Conservation (phyloP, 192 early-diverging fungal species). For the Coemansia sp. region DNA sequence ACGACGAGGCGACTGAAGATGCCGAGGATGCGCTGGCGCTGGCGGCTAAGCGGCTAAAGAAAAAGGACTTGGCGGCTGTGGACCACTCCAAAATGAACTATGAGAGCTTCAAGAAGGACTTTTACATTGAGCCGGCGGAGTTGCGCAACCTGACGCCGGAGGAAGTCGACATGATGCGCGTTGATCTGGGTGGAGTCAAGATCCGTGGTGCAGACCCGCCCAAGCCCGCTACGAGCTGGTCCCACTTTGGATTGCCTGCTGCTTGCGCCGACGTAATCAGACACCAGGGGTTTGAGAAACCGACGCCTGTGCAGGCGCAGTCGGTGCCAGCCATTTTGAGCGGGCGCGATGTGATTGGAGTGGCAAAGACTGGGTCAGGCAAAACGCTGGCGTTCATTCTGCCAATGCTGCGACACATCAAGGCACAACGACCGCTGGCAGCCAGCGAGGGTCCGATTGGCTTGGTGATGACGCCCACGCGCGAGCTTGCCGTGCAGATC, state of each 20-base stretch:
- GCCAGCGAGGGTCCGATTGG: conserved; percentile 81
- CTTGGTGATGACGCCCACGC: conserved; percentile 90
- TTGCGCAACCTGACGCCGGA: conserved; percentile 74
- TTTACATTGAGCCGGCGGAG: conserved; percentile 95
- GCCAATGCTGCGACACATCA: conserved; percentile 94
- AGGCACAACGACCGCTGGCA: conserved; percentile 77
- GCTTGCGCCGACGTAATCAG: conserved; percentile 56
- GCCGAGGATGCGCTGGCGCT: conserved; percentile 71
- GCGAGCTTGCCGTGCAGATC: conserved; percentile 90
- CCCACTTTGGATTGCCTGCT: conserved; percentile 90
- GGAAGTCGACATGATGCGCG: conserved; percentile 79
- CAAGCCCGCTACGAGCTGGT: conserved; percentile 92
- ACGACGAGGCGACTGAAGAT: conserved; percentile 45
- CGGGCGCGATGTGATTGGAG: conserved; percentile 92
- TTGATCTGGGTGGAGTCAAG: conserved; percentile 90
- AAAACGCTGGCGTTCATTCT: conserved; percentile 93
- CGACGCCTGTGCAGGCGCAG: conserved; percentile 89
- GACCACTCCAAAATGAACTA: conserved; percentile 86
- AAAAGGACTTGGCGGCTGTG: conserved; percentile 84
- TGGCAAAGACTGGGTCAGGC: conserved; percentile 91
- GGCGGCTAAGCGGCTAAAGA: conserved; percentile 82
- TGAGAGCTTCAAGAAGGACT: conserved; percentile 85
- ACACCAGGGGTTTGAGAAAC: conserved; percentile 66
- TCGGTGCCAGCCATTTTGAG: conserved; percentile 95
- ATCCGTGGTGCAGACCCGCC: conserved; percentile 87